These are phyloP conservation scores for Vinca minor DNA, from an alignment of 257 asterid species.

Conservation along the genomic window DNA sequence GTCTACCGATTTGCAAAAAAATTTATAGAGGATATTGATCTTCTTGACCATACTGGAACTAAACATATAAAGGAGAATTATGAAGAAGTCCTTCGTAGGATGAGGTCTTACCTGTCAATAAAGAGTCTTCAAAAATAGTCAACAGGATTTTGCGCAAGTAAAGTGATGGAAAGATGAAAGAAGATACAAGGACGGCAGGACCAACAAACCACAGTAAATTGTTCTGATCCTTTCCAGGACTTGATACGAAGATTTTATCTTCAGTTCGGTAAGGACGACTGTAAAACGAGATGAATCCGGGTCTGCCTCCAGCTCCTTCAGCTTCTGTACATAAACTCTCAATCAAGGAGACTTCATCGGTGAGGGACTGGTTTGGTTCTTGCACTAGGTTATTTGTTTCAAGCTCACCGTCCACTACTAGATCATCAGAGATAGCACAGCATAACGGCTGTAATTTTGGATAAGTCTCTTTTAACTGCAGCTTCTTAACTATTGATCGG, in stretches of 20 bases:
- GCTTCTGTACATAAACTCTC: conserved; percentile 22
- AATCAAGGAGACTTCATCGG: conserved; percentile 31
- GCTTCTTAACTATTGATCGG: conserved; percentile 33
- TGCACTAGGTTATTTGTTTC: conserved; percentile 38
- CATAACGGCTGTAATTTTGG: conserved; percentile 27
- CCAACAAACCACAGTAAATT: conserved; percentile 71
- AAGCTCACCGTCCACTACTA: conserved; percentile 34
- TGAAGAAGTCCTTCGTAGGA: conserved; percentile 7
- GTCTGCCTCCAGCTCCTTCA: conserved; percentile 59
- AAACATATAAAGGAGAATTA: conserved; percentile 4
- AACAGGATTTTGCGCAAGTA: conserved; percentile 79
- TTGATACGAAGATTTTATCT: conserved; percentile 30
- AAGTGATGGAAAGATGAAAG: conserved; percentile 87
- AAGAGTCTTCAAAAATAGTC: conserved; percentile 83
- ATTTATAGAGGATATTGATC: background rate
- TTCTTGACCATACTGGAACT: background rate
- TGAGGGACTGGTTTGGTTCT: conserved; percentile 30
- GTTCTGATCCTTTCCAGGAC: conserved; percentile 31
- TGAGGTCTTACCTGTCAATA: conserved; percentile 58
- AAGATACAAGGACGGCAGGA: conserved; percentile 83
- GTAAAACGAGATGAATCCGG: conserved; percentile 78
- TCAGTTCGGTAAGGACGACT: conserved; percentile 29
- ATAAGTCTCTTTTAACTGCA: conserved; percentile 21
- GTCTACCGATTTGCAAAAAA: background rate
- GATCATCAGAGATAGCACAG: conserved; percentile 51